Conservation (phyloP, 2,329 filamentous ascomycete genomes). For the Colletotrichum shisoi region DNA sequence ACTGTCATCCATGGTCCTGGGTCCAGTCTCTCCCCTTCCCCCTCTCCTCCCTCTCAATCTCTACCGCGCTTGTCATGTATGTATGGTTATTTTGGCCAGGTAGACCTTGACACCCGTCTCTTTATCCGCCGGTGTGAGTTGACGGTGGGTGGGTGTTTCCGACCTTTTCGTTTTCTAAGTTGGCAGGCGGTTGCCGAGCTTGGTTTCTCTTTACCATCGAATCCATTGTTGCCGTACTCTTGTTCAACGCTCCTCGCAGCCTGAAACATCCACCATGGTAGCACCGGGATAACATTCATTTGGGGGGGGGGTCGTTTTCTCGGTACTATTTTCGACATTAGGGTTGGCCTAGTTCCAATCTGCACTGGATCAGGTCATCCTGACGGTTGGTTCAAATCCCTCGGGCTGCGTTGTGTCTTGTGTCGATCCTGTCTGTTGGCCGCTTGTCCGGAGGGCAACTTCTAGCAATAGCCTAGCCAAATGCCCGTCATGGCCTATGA, state of each 20-base stretch:
- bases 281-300: no score
- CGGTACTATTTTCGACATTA: conserved; percentile 1
- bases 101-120: background rate
- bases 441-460: background rate
- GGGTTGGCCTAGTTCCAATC: conserved; percentile 2
- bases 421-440: background rate
- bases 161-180: background rate
- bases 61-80: background rate
- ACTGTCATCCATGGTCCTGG: background rate
- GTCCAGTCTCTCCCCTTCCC: background rate
- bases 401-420: background rate
- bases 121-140: background rate
- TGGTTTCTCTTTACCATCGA: background rate
- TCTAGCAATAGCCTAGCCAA: conserved; percentile 11
- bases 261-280: no score
- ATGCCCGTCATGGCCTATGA: conserved; percentile 10
- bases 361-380: background rate
- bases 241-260: no score
- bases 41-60: conserved; percentile 1
- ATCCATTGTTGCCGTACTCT: background rate
- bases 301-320: background rate
- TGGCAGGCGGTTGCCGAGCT: background rate
- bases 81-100: background rate
- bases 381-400: background rate
- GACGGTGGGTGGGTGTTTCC: background rate